Conservation (phyloP, 129 eudicot species). For the Helianthus tuberosus region DNA sequence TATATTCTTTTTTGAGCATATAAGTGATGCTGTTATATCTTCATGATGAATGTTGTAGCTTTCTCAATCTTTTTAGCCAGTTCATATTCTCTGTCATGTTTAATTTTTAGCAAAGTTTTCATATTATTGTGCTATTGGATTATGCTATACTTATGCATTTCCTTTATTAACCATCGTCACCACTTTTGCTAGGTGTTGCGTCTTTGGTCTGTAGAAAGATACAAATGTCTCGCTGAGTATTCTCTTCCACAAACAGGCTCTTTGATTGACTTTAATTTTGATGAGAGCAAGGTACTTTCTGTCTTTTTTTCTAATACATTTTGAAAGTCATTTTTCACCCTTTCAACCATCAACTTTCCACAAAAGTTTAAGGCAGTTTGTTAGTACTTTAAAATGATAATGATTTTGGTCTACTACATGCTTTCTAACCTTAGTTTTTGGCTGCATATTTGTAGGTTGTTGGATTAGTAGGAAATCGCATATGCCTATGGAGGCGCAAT, state of each 20-base stretch:
- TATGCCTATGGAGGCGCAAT: conserved; percentile 84
- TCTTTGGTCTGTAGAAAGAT: conserved; percentile 87
- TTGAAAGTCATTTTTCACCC: background rate
- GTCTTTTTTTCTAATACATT: background rate
- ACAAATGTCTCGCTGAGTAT: conserved; percentile 83
- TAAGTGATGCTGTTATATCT: background rate
- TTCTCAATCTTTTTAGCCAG: background rate
- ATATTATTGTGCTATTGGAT: background rate
- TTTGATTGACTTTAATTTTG: conserved; percentile 86
- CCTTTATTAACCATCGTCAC: conserved; percentile 5
- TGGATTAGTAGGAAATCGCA: conserved; percentile 71
- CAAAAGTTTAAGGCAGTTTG: background rate
- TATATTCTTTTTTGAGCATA: background rate
- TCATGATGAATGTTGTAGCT: background rate
- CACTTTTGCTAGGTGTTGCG: conserved; percentile 74
- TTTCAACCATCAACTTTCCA: background rate
- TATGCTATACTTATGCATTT: background rate
- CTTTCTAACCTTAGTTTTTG: conserved; percentile 1
- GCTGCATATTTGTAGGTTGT: conserved; percentile 56
- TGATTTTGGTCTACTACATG: background rate
- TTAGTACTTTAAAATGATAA: too few relatives aligned
- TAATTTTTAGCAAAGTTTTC: background rate
- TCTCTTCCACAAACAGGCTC: conserved; percentile 59
- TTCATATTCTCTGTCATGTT: background rate
- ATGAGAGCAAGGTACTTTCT: conserved; percentile 85